Conservation (phyloP, 257 asterid genomes). For the Nicotiana otophora region DNA sequence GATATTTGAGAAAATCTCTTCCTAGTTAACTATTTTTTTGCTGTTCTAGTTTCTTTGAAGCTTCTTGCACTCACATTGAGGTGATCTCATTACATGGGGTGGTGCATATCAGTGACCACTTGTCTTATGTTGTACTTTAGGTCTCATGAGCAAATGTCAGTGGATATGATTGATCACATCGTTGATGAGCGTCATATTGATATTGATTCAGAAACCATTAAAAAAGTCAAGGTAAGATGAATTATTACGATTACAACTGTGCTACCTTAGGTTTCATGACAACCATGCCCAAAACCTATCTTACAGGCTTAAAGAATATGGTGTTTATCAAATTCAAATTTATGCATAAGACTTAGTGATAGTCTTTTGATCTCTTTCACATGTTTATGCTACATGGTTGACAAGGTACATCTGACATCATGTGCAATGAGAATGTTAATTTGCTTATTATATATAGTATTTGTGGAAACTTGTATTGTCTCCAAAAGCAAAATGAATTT, state of each 20-base stretch:
- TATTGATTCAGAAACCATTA: slow-evolving; percentile 46
- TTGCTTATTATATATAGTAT: background rate
- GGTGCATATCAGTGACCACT: background rate
- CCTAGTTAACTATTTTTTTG: background rate
- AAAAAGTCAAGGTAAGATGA: slow-evolving; percentile 64
- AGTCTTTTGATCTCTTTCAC: background rate
- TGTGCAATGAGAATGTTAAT: background rate
- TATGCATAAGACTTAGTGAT: background rate
- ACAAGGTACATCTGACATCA: background rate
- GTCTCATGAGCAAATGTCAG: slow-evolving; percentile 95
- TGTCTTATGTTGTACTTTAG: slow-evolving; percentile 23
- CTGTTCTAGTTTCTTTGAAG: slow-evolving; percentile 8
- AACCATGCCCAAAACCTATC: background rate
- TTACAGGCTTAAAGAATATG: background rate
- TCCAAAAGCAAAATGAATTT: background rate
- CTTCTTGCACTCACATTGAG: background rate
- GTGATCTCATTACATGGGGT: background rate
- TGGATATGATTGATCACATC: slow-evolving; percentile 68
- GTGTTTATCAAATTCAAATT: background rate
- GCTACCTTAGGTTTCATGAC: slow-evolving; percentile 12
- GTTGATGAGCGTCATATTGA: slow-evolving; percentile 78
- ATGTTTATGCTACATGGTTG: background rate
- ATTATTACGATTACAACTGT: slow-evolving; percentile 4
- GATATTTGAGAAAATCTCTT: background rate
- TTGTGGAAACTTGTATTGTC: background rate